phyloP scores from a whole-genome alignment of 352 stramenopile species.

The Pythium inflatum region DNA sequence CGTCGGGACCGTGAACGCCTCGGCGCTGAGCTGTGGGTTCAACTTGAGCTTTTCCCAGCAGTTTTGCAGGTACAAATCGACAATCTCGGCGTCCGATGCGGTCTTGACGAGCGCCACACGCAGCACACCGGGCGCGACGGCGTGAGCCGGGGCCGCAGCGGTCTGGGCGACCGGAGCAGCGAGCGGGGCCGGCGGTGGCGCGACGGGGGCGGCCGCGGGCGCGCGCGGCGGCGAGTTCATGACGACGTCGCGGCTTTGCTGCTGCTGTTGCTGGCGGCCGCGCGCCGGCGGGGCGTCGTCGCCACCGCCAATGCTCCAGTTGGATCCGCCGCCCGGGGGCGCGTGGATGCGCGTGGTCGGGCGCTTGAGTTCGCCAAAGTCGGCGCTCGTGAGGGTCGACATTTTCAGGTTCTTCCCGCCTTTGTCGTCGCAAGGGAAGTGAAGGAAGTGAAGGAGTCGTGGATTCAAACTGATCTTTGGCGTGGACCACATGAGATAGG shows the following conservation, averaged over 20 bases:
- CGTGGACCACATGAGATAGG: slow-evolving; percentile 25
- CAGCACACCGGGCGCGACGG: slow-evolving; percentile 25
- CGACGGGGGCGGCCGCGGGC: slow-evolving; percentile 27
- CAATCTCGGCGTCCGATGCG: slow-evolving; percentile 68
- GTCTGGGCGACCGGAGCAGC: slow-evolving; percentile 12
- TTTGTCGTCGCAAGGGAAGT: background rate
- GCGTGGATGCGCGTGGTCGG: slow-evolving; percentile 83
- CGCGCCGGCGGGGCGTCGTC: slow-evolving; percentile 33
- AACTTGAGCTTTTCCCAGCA: slow-evolving; percentile 51
- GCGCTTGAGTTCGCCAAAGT: slow-evolving; percentile 85
- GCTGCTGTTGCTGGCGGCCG: slow-evolving; percentile 34
- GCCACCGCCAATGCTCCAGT: slow-evolving; percentile 71
- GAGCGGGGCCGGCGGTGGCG: slow-evolving; percentile 33
- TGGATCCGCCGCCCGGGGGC: slow-evolving; percentile 78
- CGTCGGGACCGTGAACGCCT: slow-evolving; percentile 73
- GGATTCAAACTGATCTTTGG: slow-evolving; percentile 34
- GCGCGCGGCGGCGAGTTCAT: slow-evolving; percentile 48
- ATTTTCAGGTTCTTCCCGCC: slow-evolving; percentile 43
- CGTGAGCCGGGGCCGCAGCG: slow-evolving; percentile 4
- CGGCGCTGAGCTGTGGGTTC: slow-evolving; percentile 39
- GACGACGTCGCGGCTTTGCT: slow-evolving; percentile 29
- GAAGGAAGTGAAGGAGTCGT: background rate
- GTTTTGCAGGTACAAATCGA: slow-evolving; percentile 74
- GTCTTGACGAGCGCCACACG: slow-evolving; percentile 81
- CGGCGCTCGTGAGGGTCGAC: slow-evolving; percentile 83